Evolutionary conservation across 495 filamentous ascomycete genomes (phyloP), one percentile per base, ranked within the genome.

Genomic region (Aspergillus steynii): DNA sequence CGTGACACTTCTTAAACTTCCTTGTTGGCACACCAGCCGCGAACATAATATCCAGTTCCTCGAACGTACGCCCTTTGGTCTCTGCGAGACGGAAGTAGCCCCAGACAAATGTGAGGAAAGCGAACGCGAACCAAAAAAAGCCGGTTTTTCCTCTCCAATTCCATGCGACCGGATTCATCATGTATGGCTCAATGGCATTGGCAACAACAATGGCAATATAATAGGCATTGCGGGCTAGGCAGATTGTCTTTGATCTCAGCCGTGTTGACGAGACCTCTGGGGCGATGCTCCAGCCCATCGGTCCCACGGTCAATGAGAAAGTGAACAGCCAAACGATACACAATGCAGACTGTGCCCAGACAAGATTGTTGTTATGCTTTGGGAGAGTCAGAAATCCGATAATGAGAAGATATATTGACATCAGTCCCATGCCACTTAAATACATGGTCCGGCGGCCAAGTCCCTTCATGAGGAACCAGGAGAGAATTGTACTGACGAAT

Each of bases 1-100:
- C 54, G 28, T 66, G 50, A 55, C 67, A 69, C 0, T 59, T 65
- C 26, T 63, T 70, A 64, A 85, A 85, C 61, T 83, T 73, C 57
- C 78, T 72, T 6, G 81, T 78, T 1, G 67, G 65, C 4, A 83
- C 72, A 25, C 71, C 74, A 50, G 77, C 75, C 58, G 81, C 75
- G 69, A 86, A 88, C 59, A 87, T 70, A 31, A 86, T 76, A 65
- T 86, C 84, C n/a, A 87, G 71, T 67, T 83, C 83, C 5, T 76
- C 78, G 62, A 76, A 84, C 14, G 82, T 85, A 12, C 80, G 74
- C 57, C 74, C 61, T 54, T 71, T 72, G 1, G 81, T 80, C 61
- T 83, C 80, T 3, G 80, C 66, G 37, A 81, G 61, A 3, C 77
- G 68, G 60, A 78, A 79, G 58, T 64, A 81, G 12, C 65, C 58